Base-by-base conservation (phyloP, 208 protist genomes). In the Porcisia deanei region DNA sequence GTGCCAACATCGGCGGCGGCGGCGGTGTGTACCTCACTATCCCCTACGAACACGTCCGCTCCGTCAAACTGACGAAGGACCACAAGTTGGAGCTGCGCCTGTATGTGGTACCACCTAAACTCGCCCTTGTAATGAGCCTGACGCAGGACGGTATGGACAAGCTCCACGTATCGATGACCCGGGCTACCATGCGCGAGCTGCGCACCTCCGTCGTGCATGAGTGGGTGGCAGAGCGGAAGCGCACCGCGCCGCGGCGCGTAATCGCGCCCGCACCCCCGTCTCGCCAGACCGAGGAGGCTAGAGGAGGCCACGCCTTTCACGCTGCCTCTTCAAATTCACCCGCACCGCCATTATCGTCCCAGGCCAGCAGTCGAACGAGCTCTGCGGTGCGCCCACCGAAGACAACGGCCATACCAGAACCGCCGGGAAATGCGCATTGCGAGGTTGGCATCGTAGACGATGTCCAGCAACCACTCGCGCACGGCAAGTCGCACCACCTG, bases 31-130 rank as follows among this genome's bases (percentile, higher is more conserved):
- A 93, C 71, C 88, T 97, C 70, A 94, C 93, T 9, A 92, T 97
- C 81, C 93, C 93, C 30, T 95, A 88, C 71, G 93, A 95, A 66
- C 88, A 94, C 78, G 85, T 97, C 53, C 93, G 91, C 60, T 94
- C 89, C 20, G 91, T 94, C 18, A 91, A 91, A 76, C 73, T 95
- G 39, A 91, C 91, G 59, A 88, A 88, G 71, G 88, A 93, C 55
- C 80, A 88, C 81, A 88, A 88, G 49, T 83, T 97, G 20, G 84
- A 81, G 14, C 83, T 97, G 47, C 90, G 93, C 22, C 82, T 97
- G 20, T 84, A 88, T 73, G 77, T 73, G 34, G 83, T 97, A n/a
- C 90, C 92, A 20, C 67, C 70, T 16, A 86, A 86, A 79, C 82
- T 97, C 43, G 85, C 85, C 0, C 41, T 76, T 30, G 47, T 91